A percentile compares a stretch with the other conserved stretches of the same genome.
These are phyloP conservation scores for Euryodendron excelsum DNA, from an alignment of 148 eudicot species.

Conservation along the genomic window DNA sequence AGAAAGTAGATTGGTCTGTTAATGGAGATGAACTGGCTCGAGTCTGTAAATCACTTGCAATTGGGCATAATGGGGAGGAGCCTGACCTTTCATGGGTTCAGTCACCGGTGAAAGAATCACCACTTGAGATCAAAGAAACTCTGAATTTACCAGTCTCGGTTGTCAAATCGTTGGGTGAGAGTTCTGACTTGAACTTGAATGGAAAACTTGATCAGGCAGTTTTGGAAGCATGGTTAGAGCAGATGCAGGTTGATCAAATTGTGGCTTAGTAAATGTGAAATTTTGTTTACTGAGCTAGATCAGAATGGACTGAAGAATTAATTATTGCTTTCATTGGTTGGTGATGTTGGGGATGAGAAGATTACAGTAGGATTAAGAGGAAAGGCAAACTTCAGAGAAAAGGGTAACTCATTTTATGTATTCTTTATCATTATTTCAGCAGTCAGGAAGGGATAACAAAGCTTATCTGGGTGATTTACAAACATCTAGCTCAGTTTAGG, in stretches of 20 bases:
- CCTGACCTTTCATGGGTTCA: constrained; percentile 63
- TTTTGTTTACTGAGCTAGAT: constrained; percentile 28
- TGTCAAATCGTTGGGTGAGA: constrained; percentile 31
- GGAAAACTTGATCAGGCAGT: constrained; percentile 41
- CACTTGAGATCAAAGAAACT: constrained; percentile 33
- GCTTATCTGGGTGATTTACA: constrained; percentile 41
- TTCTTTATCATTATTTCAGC: constrained; percentile 23
- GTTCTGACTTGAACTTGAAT: constrained; percentile 30
- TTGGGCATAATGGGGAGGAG: constrained; percentile 39
- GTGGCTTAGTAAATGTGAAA: constrained; percentile 26
- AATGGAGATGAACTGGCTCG: constrained; percentile 41
- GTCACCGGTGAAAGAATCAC: constrained; percentile 58
- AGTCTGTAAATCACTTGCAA: constrained; percentile 28
- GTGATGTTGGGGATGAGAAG: constrained; percentile 11
- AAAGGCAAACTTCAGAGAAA: constrained; percentile 11
- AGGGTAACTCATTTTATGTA: constrained; percentile 24
- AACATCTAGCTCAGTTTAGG: constrained; percentile 33
- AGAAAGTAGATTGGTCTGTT: constrained; percentile 51
- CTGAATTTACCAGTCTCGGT: constrained; percentile 19
- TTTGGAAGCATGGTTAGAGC: constrained; percentile 45
- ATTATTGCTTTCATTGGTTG: constrained; percentile 18
- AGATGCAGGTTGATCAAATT: constrained; percentile 33
- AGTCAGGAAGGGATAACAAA: constrained; percentile 23
- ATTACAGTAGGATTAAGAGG: constrained; percentile 19
- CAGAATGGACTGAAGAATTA: neutral